A percentile compares a stretch with the other conserved stretches of the same genome.
Conservation (phyloP, 108 stramenopile species). For the Cyclostephanos tholiformis region DNA sequence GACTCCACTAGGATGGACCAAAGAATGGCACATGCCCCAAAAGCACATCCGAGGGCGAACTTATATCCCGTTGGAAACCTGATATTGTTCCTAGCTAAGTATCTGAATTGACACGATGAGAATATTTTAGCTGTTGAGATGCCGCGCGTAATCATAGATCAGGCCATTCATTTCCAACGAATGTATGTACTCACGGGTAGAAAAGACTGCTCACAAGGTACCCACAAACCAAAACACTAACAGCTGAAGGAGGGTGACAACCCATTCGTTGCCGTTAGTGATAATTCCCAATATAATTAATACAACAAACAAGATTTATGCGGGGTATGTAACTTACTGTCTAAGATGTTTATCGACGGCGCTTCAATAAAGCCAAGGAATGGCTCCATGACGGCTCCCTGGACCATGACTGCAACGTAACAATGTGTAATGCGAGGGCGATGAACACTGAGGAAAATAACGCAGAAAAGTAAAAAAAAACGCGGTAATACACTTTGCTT, state of each 20-base stretch:
- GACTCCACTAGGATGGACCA: constrained; percentile 76
- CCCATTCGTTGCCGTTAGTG: too few relatives aligned
- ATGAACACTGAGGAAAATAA: too few relatives aligned
- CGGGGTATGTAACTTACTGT: constrained; percentile 27
- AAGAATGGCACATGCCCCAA: constrained; percentile 68
- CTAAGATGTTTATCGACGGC: constrained; percentile 70
- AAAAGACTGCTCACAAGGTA: constrained; percentile 62
- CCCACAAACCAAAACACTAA: constrained; percentile 69
- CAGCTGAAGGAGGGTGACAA: constrained; percentile 14
- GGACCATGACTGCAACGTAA: constrained; percentile 60
- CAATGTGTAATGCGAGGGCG: neutral
- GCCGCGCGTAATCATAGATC: neutral
- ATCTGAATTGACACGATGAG: neutral
- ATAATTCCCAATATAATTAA: too few relatives aligned
- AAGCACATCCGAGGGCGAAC: constrained; percentile 75
- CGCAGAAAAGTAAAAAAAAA: neutral
- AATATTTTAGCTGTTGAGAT: neutral
- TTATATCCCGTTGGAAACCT: constrained; percentile 76
- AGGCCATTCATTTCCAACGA: neutral
- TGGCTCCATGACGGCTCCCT: constrained; percentile 83
- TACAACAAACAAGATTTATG: too few relatives aligned
- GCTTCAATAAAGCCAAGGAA: constrained; percentile 77
- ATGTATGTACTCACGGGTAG: constrained; percentile 53
- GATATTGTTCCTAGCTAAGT: constrained; percentile 60
- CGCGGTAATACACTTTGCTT: neutral